Evolutionary conservation across 2,329 filamentous ascomycete genomes (phyloP).

Genomic region (Cytospora paraplurivora): DNA sequence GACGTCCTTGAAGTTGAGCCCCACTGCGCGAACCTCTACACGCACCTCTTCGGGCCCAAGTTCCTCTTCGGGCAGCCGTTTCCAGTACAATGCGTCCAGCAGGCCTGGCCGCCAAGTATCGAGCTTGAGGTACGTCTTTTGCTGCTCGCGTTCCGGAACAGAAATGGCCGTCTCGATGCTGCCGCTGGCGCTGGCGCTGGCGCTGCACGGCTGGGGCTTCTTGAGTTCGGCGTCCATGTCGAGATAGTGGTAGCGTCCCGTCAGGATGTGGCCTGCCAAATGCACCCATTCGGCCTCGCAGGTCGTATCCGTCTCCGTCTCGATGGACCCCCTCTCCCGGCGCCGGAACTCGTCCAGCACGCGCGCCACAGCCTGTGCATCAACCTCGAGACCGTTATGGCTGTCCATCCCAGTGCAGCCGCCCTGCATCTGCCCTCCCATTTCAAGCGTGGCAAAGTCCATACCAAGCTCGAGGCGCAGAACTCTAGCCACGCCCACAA

Average conservation of each 20-base stretch:
- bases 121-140: background rate
- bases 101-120: background rate
- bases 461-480: background rate
- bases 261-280: background rate
- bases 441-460: background rate
- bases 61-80: background rate
- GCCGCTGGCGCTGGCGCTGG: too few relatives aligned
- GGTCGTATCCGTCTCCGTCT: background rate
- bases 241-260: background rate
- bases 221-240: background rate
- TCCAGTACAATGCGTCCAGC: background rate
- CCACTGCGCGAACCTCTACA: constrained; percentile 36
- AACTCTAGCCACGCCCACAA: background rate
- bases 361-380: background rate
- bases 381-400: too few relatives aligned
- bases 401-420: too few relatives aligned
- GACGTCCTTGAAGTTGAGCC: constrained; percentile 36
- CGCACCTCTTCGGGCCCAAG: constrained; percentile 35
- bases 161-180: too few relatives aligned
- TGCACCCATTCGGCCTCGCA: background rate
- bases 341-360: background rate
- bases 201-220: too few relatives aligned
- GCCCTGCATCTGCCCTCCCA: too few relatives aligned
- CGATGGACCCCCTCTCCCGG: background rate
- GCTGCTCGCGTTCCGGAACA: too few relatives aligned